Conservation (phyloP, 306 rosid genomes). For the Vachellia pachyceras region DNA sequence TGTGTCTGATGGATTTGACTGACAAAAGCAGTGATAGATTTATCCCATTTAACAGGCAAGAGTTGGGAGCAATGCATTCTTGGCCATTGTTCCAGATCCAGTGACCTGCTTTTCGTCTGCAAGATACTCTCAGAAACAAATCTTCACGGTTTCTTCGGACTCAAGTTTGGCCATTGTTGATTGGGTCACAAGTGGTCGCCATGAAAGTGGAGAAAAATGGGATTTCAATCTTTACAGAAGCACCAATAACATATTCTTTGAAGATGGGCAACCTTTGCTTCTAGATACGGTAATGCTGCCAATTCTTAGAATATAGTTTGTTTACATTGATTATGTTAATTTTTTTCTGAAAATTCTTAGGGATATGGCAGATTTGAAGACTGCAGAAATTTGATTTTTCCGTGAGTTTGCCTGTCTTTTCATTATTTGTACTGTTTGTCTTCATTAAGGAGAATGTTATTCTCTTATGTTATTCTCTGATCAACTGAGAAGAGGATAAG, state of each 20-base stretch:
- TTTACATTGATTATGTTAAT: background rate
- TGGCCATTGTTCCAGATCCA: slow-evolving; percentile 90
- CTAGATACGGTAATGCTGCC: slow-evolving; percentile 68
- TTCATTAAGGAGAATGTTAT: background rate
- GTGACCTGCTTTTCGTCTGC: slow-evolving; percentile 97
- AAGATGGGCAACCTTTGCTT: slow-evolving; percentile 79
- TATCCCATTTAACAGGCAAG: slow-evolving; percentile 70
- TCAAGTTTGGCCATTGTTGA: slow-evolving; percentile 91
- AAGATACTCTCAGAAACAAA: slow-evolving; percentile 88
- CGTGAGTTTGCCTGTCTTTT: background rate
- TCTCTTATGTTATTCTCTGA: background rate
- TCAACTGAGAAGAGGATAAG: background rate
- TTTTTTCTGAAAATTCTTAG: slow-evolving; percentile 4
- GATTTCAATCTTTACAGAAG: slow-evolving; percentile 84
- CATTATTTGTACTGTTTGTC: background rate
- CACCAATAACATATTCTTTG: slow-evolving; percentile 72
- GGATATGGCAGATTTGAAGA: background rate
- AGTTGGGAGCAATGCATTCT: slow-evolving; percentile 75
- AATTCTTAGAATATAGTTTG: slow-evolving; percentile 16
- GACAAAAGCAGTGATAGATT: slow-evolving; percentile 36
- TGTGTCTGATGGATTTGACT: slow-evolving; percentile 37
- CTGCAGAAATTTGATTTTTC: background rate
- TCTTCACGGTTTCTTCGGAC: slow-evolving; percentile 60
- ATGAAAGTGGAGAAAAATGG: slow-evolving; percentile 93
- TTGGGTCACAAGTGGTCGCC: slow-evolving; percentile 98